Percentiles rank a stretch among this genome's conserved stretches.
Evolutionary conservation across 208 protist species (phyloP).

Genomic region (Leishmania tropica): DNA sequence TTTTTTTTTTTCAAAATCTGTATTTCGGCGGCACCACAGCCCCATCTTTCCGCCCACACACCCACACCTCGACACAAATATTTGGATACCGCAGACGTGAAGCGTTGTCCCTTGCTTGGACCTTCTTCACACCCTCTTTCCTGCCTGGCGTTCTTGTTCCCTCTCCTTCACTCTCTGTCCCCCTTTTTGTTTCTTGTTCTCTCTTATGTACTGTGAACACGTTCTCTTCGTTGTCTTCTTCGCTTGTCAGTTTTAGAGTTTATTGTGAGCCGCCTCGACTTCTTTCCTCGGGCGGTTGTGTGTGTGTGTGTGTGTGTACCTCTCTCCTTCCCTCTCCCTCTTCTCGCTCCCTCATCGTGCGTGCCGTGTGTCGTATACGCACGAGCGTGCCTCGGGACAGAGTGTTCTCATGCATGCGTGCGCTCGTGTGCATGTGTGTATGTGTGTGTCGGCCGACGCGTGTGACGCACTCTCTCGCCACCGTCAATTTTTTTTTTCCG

Average conservation of each 20-base stretch:
- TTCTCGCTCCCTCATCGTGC: neutral
- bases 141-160: slow-evolving; percentile 20
- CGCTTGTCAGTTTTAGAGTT: neutral
- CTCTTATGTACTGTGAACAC: neutral
- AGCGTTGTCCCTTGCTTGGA: neutral
- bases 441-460: neutral
- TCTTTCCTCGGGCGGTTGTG: neutral
- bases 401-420: neutral
- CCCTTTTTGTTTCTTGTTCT: neutral
- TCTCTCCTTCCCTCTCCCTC: neutral
- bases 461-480: neutral
- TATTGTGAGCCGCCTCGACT: neutral
- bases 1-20: neutral
- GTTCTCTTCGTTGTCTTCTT: neutral
- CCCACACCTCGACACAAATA: neutral
- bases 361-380: neutral
- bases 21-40: neutral
- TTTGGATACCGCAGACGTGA: neutral
- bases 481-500: neutral
- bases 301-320: neutral
- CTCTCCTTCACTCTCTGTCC: neutral
- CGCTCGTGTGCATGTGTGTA: neutral
- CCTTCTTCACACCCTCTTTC: slow-evolving; percentile 46
- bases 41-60: too few relatives aligned
- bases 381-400: neutral